Percentiles rank a stretch among this genome's conserved stretches.
These are phyloP conservation scores for Saccharomyces cerevisiae DNA, from an alignment of 805 yeast species.

Conservation along the genomic window DNA sequence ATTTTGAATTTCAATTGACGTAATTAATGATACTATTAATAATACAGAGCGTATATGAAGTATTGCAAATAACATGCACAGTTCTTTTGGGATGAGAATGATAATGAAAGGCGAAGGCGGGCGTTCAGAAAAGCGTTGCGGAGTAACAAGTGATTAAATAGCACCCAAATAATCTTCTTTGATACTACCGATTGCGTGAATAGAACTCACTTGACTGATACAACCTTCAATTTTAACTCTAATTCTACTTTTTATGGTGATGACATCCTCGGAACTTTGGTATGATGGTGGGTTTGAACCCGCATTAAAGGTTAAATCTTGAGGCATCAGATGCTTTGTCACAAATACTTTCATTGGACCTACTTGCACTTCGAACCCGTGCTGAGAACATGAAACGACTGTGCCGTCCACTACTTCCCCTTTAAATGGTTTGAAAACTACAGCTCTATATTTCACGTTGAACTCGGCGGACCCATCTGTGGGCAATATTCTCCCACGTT, in stretches of 20 bases:
- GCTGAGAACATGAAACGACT: constrained; percentile 84
- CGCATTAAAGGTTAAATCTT: constrained; percentile 88
- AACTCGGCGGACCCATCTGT: constrained; percentile 92
- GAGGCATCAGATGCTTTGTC: constrained; percentile 88
- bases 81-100: neutral
- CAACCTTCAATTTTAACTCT: constrained; percentile 95
- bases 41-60: neutral
- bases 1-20: neutral
- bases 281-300: constrained; percentile 98
- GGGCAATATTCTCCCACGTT: constrained; percentile 86
- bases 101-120: neutral
- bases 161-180: constrained; percentile 97
- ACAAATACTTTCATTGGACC: constrained; percentile 95
- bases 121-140: neutral
- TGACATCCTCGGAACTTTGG: constrained; percentile 88
- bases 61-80: neutral
- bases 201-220: constrained; percentile 92
- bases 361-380: constrained; percentile 97
- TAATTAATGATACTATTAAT: neutral
- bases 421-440: constrained; percentile 96
- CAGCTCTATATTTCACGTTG: constrained; percentile 91
- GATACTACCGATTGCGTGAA: constrained; percentile 94
- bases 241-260: constrained; percentile 88
- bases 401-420: constrained; percentile 98
- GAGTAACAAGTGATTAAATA: constrained; percentile 13